These are phyloP conservation scores for Alternaria sp. DNA, from an alignment of 2,329 filamentous ascomycete species.

Conservation along the genomic window DNA sequence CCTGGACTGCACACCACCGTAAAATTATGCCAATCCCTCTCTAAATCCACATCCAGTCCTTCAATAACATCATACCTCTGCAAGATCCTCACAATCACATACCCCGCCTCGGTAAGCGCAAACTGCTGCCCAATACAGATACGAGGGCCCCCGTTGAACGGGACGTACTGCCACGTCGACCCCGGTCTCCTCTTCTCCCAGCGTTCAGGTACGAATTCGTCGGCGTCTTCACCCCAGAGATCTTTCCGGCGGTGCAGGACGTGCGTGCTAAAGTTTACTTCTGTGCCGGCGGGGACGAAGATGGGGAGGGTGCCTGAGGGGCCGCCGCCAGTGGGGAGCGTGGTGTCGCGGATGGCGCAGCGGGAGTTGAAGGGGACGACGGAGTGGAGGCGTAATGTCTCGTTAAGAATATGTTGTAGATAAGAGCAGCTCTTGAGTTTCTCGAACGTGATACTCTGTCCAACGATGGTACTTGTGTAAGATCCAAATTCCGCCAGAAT, in stretches of 20 bases:
- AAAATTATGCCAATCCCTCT: constrained; percentile 10
- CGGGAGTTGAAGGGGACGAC: constrained; percentile 32
- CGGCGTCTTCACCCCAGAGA: constrained; percentile 29
- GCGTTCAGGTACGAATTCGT: constrained; percentile 29
- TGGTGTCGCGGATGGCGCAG: constrained; percentile 27
- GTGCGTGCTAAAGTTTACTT: constrained; percentile 16
- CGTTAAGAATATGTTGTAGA: constrained; percentile 31
- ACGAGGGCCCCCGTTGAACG: constrained; percentile 34
- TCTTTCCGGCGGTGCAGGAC: constrained; percentile 29
- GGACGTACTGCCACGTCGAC: constrained; percentile 26
- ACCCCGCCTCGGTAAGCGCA: constrained; percentile 24
- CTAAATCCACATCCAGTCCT: not conserved
- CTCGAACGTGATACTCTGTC: constrained; percentile 9
- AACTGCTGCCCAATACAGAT: constrained; percentile 30
- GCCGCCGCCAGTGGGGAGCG: constrained; percentile 38
- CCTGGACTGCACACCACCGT: constrained; percentile 8
- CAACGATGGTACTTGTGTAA: constrained; percentile 16
- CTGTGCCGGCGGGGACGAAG: constrained; percentile 22
- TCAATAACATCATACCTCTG: constrained; percentile 6
- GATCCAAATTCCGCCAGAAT: constrained; percentile 45
- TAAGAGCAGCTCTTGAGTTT: constrained; percentile 17
- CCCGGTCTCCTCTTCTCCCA: constrained; percentile 20
- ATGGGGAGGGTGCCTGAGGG: constrained; percentile 28
- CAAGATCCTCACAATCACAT: constrained; percentile 5
- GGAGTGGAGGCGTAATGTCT: constrained; percentile 30